Evolutionary conservation across 2,329 filamentous ascomycete genomes (phyloP).

Genomic region (Coniochaeta prunicola): DNA sequence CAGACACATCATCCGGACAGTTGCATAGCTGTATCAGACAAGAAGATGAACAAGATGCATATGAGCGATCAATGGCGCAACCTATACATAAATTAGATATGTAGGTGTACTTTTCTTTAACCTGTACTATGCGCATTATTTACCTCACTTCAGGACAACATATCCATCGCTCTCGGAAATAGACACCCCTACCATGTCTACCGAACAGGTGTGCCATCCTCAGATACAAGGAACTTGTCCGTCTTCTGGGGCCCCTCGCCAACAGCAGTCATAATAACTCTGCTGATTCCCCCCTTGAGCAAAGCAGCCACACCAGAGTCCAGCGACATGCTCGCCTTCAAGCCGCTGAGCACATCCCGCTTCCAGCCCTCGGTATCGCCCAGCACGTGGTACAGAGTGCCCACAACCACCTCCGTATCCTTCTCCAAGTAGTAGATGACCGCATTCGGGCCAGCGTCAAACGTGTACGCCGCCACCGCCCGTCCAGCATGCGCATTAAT

Average conservation of each 20-base stretch:
- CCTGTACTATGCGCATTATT: neutral
- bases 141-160: neutral
- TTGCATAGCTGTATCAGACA: too few relatives aligned
- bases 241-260: constrained; percentile 83
- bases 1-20: too few relatives aligned
- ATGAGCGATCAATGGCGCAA: too few relatives aligned
- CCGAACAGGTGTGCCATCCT: constrained; percentile 47
- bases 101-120: neutral
- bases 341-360: constrained; percentile 38
- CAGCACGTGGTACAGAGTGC: constrained; percentile 66
- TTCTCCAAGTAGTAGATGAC: constrained; percentile 92
- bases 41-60: too few relatives aligned
- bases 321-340: constrained; percentile 48
- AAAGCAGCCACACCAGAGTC: constrained; percentile 58
- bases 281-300: constrained; percentile 72
- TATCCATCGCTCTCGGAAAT: neutral
- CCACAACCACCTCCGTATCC: constrained; percentile 65
- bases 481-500: constrained; percentile 77
- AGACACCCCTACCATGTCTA: constrained; percentile 14
- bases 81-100: neutral
- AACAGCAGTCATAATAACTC: constrained; percentile 86
- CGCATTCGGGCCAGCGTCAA: constrained; percentile 93
- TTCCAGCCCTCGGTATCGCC: constrained; percentile 64
- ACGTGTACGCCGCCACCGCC: constrained; percentile 87
- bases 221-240: constrained; percentile 67